phyloP scores from a whole-genome alignment of 352 stramenopile species.

The Chrysophaeum taylorii region DNA sequence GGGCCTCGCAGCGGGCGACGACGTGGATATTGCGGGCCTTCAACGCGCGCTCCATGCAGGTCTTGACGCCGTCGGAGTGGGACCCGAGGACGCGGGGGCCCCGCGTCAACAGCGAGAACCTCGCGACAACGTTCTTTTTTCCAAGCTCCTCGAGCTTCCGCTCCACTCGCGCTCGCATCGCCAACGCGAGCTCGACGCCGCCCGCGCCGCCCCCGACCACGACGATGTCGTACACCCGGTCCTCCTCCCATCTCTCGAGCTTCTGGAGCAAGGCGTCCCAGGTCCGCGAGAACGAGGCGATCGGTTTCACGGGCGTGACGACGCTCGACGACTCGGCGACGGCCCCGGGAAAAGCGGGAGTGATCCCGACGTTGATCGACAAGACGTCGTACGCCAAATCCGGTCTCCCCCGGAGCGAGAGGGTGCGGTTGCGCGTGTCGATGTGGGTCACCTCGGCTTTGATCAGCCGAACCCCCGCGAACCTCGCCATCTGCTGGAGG shows the following conservation, averaged over 20 bases:
- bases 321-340: neutral
- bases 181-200: constrained; percentile 45
- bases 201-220: constrained; percentile 51
- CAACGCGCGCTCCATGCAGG: constrained; percentile 38
- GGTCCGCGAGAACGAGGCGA: constrained; percentile 39
- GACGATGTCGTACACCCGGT: constrained; percentile 21
- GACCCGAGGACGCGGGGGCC: constrained; percentile 28
- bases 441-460: constrained; percentile 38
- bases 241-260: neutral
- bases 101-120: constrained; percentile 34
- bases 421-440: constrained; percentile 31
- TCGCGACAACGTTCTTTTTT: constrained; percentile 17
- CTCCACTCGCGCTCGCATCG: constrained; percentile 38
- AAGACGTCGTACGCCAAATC: constrained; percentile 42
- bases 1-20: neutral
- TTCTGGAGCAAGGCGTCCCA: constrained; percentile 39
- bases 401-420: constrained; percentile 20
- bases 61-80: constrained; percentile 36
- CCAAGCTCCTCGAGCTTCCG: neutral
- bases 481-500: constrained; percentile 40
- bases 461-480: constrained; percentile 39
- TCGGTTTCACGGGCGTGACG: constrained; percentile 55
- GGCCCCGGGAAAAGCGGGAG: neutral
- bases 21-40: constrained; percentile 23
- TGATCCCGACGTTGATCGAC: constrained; percentile 31